Evolutionary conservation across 805 yeast species (phyloP).

Genomic region (Lachancea dasiensis): DNA sequence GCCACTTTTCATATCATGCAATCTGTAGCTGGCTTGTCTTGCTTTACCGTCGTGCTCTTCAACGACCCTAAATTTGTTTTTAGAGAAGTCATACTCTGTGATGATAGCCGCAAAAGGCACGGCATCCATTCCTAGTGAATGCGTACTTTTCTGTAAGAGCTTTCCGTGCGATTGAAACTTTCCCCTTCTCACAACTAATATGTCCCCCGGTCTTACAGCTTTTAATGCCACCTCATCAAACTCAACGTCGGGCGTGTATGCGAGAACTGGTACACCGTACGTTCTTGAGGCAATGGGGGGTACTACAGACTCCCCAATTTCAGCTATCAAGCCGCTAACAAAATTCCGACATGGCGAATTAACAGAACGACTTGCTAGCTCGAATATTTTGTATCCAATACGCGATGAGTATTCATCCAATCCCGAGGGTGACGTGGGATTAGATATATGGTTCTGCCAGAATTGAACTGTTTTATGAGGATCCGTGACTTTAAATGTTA

Average conservation of each 20-base stretch:
- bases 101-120: slow-evolving; percentile 53
- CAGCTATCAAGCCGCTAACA: slow-evolving; percentile 34
- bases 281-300: slow-evolving; percentile 60
- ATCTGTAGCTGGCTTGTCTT: slow-evolving; percentile 54
- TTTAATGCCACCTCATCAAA: slow-evolving; percentile 46
- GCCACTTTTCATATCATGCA: slow-evolving; percentile 73
- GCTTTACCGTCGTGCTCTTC: slow-evolving; percentile 52
- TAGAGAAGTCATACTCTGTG: slow-evolving; percentile 65
- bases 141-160: slow-evolving; percentile 48
- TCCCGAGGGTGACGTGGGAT: slow-evolving; percentile 38
- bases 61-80: slow-evolving; percentile 63
- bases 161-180: slow-evolving; percentile 61
- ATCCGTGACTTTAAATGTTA: slow-evolving; percentile 48
- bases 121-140: slow-evolving; percentile 53
- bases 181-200: slow-evolving; percentile 69
- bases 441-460: slow-evolving; percentile 26
- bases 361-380: slow-evolving; percentile 36
- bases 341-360: slow-evolving; percentile 25
- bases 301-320: slow-evolving; percentile 38
- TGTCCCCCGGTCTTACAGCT: slow-evolving; percentile 77
- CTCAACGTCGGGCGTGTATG: slow-evolving; percentile 50
- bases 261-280: slow-evolving; percentile 50
- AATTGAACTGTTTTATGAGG: slow-evolving; percentile 45
- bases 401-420: slow-evolving; percentile 44
- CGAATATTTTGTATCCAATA: slow-evolving; percentile 48